Evolutionary conservation across 2,329 filamentous ascomycete species (phyloP).

Genomic region (Zymoseptoria tritici): DNA sequence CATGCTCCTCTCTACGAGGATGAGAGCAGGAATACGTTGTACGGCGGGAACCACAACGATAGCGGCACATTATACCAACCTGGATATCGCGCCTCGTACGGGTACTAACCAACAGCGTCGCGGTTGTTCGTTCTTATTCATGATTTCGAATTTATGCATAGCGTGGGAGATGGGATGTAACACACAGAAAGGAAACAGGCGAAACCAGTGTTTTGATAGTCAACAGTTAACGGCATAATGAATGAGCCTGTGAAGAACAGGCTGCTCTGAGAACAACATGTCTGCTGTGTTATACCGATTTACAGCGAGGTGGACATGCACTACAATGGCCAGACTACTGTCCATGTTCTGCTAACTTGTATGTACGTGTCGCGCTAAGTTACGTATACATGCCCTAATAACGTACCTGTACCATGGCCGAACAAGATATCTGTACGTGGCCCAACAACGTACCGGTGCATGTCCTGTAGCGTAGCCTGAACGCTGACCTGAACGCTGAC

Average conservation of each 20-base stretch:
- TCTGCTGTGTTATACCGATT: too few species aligned
- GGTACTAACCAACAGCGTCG: conserved; percentile 10
- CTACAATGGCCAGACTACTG: too few species aligned
- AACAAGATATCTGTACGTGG: too few species aligned
- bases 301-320: too few species aligned
- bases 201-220: conserved; percentile 2
- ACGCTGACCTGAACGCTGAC: too few species aligned
- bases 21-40: conserved; percentile 65
- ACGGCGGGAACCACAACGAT: conserved; percentile 55
- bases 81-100: conserved; percentile 14
- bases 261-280: too few species aligned
- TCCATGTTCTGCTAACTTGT: background rate
- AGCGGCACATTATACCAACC: conserved; percentile 38
- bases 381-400: background rate
- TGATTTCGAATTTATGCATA: conserved; percentile 2
- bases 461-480: too few species aligned
- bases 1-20: conserved; percentile 69
- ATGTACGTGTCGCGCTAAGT: background rate
- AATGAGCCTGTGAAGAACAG: background rate
- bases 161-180: conserved; percentile 7
- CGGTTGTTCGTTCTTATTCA: background rate
- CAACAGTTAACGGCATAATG: conserved; percentile 11
- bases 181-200: background rate
- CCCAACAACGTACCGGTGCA: too few species aligned
- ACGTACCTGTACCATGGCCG: too few species aligned